Evolutionary conservation across 2,329 filamentous ascomycete genomes (phyloP).

Genomic region (Cladophialophora immunda): DNA sequence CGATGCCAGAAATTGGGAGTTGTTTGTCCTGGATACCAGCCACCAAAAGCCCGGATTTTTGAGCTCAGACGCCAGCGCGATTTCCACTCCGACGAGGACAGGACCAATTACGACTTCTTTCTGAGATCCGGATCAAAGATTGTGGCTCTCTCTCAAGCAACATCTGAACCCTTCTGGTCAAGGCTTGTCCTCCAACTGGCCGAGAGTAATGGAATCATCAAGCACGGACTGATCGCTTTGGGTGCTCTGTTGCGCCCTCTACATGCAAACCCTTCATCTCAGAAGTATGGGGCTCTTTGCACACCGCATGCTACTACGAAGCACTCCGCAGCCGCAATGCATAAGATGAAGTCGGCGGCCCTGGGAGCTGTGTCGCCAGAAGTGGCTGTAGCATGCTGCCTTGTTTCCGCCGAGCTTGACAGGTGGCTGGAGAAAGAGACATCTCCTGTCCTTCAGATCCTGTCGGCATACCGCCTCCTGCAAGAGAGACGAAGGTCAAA

Average conservation of each 20-base stretch:
- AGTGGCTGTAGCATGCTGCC: not conserved
- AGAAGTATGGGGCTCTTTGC: not conserved
- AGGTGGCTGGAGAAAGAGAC: conserved; percentile 1
- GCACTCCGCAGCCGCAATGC: not conserved
- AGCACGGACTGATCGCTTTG: conserved; percentile 1
- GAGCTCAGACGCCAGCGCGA: not conserved
- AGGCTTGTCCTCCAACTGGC: not conserved
- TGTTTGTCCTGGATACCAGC: conserved; percentile 2
- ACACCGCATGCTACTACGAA: not conserved
- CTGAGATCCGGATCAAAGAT: not conserved
- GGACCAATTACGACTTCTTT: not conserved
- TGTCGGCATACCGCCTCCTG: not conserved
- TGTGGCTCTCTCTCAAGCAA: conserved; percentile 4
- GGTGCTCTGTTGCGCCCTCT: conserved; percentile 6
- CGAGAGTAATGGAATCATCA: conserved; percentile 2
- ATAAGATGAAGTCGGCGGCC: not conserved
- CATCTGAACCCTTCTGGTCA: conserved; percentile 1
- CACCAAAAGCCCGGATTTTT: not conserved
- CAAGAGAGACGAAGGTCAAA: not conserved
- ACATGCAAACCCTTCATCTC: not conserved
- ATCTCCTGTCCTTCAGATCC: not conserved
- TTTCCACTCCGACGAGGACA: not conserved
- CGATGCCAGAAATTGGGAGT: conserved; percentile 7
- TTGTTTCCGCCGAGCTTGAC: conserved; percentile 2
- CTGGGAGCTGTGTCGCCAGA: not conserved